Conservation (phyloP, 2,329 filamentous ascomycete genomes). For the Aspergillus fructus region DNA sequence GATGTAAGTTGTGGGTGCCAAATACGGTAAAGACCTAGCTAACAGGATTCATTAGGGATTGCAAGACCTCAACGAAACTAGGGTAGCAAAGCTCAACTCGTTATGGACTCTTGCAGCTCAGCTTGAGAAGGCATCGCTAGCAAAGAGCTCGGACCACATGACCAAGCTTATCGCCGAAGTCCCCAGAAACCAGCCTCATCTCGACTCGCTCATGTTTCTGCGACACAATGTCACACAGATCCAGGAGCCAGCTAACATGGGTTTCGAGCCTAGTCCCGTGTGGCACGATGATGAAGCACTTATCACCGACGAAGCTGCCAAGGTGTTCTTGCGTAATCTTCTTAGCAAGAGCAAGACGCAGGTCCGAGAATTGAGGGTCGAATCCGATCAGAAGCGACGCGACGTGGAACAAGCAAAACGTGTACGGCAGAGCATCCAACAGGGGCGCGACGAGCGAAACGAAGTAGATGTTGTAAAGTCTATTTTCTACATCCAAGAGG, state of each 20-base stretch:
- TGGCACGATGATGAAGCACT: constrained; percentile 94
- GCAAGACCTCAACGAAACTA: constrained; percentile 89
- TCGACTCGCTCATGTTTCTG: constrained; percentile 98
- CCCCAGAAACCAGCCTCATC: constrained; percentile 76
- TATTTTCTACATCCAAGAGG: constrained; percentile 82
- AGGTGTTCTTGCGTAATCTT: constrained; percentile 87
- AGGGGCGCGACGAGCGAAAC: constrained; percentile 84
- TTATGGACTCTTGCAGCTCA: constrained; percentile 79
- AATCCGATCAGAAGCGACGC: constrained; percentile 80
- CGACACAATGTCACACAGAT: constrained; percentile 82
- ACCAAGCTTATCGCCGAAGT: constrained; percentile 77
- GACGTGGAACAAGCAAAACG: constrained; percentile 79
- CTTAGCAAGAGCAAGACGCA: constrained; percentile 86
- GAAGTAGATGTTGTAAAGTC: constrained; percentile 80
- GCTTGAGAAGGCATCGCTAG: constrained; percentile 77
- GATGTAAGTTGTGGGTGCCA: constrained; percentile 59
- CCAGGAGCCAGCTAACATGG: constrained; percentile 80
- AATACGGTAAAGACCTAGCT: neutral
- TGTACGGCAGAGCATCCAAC: constrained; percentile 71
- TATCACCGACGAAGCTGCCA: constrained; percentile 81
- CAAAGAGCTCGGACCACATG: constrained; percentile 70
- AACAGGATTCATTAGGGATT: constrained; percentile 52
- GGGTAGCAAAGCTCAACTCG: constrained; percentile 77
- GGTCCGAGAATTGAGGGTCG: constrained; percentile 73
- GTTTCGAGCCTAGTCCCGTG: constrained; percentile 90